Evolutionary conservation across 2,329 filamentous ascomycete species (phyloP).

Genomic region (Aspergillus alliaceus): DNA sequence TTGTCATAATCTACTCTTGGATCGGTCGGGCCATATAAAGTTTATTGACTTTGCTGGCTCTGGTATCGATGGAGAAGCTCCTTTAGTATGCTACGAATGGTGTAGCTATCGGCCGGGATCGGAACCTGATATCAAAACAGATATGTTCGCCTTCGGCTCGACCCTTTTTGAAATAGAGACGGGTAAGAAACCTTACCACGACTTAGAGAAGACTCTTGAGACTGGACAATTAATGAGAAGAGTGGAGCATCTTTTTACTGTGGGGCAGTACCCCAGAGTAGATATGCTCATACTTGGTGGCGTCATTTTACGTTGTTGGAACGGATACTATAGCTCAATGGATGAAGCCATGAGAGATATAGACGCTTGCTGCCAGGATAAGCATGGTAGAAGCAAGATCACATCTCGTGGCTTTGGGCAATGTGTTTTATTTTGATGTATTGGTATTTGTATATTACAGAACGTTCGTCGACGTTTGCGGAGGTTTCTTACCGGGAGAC

Average conservation of each 20-base stretch:
- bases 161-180: constrained; percentile 18
- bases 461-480: too few relatives aligned
- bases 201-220: background rate
- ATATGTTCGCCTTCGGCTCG: constrained; percentile 21
- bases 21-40: constrained; percentile 12
- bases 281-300: background rate
- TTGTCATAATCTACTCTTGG: constrained; percentile 17
- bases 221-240: background rate
- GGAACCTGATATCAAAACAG: constrained; percentile 10
- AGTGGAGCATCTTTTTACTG: background rate
- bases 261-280: background rate
- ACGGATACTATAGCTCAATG: background rate
- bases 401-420: background rate
- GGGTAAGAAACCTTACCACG: background rate
- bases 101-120: constrained; percentile 12
- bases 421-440: background rate
- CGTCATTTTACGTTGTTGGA: background rate
- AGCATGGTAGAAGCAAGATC: background rate
- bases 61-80: constrained; percentile 14
- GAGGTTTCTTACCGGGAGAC: too few relatives aligned
- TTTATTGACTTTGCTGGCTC: constrained; percentile 20
- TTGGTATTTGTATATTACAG: too few relatives aligned
- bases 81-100: constrained; percentile 18
- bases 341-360: background rate
- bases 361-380: background rate